Percentiles rank a stretch among this genome's conserved stretches.
Conservation (phyloP, 2,329 filamentous ascomycete species). For the Sporothrix euskadiensis region DNA sequence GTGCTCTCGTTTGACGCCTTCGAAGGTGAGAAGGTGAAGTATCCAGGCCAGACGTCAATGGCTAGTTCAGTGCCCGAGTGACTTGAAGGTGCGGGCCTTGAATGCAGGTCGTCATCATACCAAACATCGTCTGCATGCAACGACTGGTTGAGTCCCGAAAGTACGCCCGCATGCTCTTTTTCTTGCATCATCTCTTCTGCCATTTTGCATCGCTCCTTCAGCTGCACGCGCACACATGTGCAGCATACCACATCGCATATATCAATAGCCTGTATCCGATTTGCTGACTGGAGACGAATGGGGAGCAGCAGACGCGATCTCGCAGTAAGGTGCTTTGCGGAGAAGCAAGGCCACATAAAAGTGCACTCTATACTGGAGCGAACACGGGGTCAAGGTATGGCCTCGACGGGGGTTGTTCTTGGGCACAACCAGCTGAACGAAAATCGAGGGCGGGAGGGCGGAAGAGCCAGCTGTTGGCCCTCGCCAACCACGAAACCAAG, state of each 20-base stretch:
- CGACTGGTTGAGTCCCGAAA: not conserved
- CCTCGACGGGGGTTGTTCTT: not conserved
- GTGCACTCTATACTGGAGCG: not conserved
- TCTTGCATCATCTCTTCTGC: constrained; percentile 1
- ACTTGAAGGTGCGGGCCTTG: not conserved
- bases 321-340: constrained; percentile 20
- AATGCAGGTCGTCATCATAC: not conserved
- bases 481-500: constrained; percentile 16
- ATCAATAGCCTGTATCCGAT: not conserved
- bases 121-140: not conserved
- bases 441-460: constrained; percentile 11
- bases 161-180: not conserved
- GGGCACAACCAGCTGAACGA: constrained; percentile 11
- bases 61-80: not conserved
- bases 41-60: not conserved
- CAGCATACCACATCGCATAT: not conserved
- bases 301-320: constrained; percentile 24
- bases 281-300: constrained; percentile 4
- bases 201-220: not conserved
- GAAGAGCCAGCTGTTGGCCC: constrained; percentile 23
- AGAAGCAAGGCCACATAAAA: constrained; percentile 10
- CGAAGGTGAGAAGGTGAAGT: too few species aligned
- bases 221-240: not conserved
- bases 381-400: not conserved
- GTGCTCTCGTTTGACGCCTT: not conserved